Percentiles rank a stretch among this genome's conserved stretches.
Conservation (phyloP, 495 filamentous ascomycete species). For the Penicillium cosmopolitanum region DNA sequence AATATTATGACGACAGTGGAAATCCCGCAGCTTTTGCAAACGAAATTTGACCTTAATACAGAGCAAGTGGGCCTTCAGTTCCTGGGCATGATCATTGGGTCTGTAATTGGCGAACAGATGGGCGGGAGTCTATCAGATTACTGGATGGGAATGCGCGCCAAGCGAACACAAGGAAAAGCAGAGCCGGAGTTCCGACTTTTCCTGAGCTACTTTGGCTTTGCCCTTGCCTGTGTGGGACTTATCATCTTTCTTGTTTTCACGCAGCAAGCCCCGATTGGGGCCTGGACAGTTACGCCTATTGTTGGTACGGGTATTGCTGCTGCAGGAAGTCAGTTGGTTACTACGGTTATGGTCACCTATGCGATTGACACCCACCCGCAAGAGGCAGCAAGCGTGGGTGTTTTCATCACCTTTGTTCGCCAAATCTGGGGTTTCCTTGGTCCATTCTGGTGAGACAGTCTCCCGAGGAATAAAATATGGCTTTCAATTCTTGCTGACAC, state of each 20-base stretch:
- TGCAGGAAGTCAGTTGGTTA: slow-evolving; percentile 60
- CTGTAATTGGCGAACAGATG: slow-evolving; percentile 59
- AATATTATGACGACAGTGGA: slow-evolving; percentile 54
- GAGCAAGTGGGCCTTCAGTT: slow-evolving; percentile 60
- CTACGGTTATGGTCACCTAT: slow-evolving; percentile 59
- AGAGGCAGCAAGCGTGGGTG: slow-evolving; percentile 55
- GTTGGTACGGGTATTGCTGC: slow-evolving; percentile 56
- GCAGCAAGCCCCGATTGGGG: slow-evolving; percentile 41
- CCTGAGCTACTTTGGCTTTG: slow-evolving; percentile 54
- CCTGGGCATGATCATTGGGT: slow-evolving; percentile 56
- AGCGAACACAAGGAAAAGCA: slow-evolving; percentile 27
- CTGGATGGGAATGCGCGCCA: slow-evolving; percentile 48
- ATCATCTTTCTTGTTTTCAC: slow-evolving; percentile 53
- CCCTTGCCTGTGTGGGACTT: slow-evolving; percentile 51
- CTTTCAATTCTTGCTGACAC: slow-evolving; percentile 7
- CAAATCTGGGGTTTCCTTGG: slow-evolving; percentile 63
- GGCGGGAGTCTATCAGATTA: slow-evolving; percentile 53
- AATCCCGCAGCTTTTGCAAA: slow-evolving; percentile 53
- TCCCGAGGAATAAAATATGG: background rate
- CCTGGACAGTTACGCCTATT: slow-evolving; percentile 55
- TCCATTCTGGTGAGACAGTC: slow-evolving; percentile 53
- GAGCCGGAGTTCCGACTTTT: slow-evolving; percentile 55
- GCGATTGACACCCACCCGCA: slow-evolving; percentile 56
- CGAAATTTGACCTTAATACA: slow-evolving; percentile 54
- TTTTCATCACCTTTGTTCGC: slow-evolving; percentile 59